These are phyloP conservation scores for Auricularia sp. DNA, from an alignment of 768 basidiomycete genomes.

Conservation along the genomic window DNA sequence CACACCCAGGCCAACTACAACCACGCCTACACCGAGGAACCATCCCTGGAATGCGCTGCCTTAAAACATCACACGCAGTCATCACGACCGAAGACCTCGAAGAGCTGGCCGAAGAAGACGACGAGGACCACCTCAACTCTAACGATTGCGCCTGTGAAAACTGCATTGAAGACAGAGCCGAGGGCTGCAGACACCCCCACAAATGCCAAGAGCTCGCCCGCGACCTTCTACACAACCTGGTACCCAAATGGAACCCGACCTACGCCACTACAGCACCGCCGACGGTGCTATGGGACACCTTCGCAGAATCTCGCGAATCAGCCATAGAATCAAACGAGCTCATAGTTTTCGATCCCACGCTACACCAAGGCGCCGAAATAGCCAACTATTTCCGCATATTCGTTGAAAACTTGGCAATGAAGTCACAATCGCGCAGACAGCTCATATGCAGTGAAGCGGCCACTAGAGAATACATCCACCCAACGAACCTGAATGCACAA, in stretches of 20 bases:
- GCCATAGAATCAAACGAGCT: background rate
- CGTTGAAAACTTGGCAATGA: no score
- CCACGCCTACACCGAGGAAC: no score
- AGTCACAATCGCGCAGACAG: no score
- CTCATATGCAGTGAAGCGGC: no score
- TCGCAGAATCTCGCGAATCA: background rate
- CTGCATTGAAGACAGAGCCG: background rate
- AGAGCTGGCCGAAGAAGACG: background rate
- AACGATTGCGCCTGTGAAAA: background rate
- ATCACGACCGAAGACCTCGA: background rate
- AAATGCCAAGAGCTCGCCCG: background rate
- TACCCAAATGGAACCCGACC: background rate
- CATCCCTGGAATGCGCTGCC: background rate
- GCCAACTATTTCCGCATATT: no score
- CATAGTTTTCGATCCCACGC: no score
- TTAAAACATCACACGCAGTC: background rate
- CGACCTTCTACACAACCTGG: background rate
- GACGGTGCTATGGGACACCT: background rate
- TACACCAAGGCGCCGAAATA: no score
- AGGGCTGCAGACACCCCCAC: background rate
- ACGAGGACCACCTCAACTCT: background rate
- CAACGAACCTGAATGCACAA: no score
- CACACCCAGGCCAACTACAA: no score
- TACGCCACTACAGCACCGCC: background rate
- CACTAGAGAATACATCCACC: no score